These are phyloP conservation scores for Kokia cookei DNA, from an alignment of 441 rosid genomes.

Conservation along the genomic window DNA sequence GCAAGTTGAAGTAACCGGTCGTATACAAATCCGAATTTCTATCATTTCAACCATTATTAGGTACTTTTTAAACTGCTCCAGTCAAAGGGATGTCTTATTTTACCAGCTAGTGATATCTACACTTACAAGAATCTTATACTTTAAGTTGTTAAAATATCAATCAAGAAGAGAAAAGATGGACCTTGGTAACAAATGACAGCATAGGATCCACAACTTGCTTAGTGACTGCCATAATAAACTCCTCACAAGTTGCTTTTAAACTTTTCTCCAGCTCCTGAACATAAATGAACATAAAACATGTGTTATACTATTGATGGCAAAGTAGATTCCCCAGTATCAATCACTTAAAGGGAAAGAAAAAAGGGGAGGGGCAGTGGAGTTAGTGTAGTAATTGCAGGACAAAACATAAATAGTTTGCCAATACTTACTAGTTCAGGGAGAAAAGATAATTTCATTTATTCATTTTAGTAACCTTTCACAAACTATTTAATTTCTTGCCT, in stretches of 20 bases:
- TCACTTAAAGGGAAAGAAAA: not conserved
- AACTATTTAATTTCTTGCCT: not conserved
- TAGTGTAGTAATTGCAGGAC: not conserved
- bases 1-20: not conserved
- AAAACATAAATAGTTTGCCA: not conserved
- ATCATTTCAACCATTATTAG: not conserved
- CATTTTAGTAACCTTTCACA: not conserved
- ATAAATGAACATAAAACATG: conserved; percentile 4
- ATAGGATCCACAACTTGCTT: conserved; percentile 94
- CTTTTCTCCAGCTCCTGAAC: conserved; percentile 91
- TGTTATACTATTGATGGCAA: not conserved
- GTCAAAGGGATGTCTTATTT: not conserved
- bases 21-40: not conserved
- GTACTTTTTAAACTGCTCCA: not conserved
- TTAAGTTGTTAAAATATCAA: not conserved
- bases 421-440: not conserved
- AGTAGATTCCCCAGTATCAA: not conserved
- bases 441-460: not conserved
- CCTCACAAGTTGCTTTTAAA: conserved; percentile 94
- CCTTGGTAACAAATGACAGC: conserved; percentile 97
- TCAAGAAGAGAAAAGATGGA: conserved; percentile 22
- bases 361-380: not conserved
- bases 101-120: not conserved
- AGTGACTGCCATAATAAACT: conserved; percentile 95
- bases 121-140: not conserved